These are phyloP conservation scores for Vanderwaltozyma verrucispora DNA, from an alignment of 805 yeast genomes.

Conservation along the genomic window DNA sequence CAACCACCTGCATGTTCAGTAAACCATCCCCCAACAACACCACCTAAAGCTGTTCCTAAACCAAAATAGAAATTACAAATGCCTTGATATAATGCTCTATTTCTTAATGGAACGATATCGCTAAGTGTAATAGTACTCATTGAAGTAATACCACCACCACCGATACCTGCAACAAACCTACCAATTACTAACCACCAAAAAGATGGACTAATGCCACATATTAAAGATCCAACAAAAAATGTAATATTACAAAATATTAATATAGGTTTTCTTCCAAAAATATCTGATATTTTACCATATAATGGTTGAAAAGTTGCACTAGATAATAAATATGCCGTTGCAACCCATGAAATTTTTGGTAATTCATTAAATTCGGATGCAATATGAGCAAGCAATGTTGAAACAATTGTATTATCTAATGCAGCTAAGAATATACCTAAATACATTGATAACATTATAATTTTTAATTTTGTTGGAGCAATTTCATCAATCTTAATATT, in stretches of 20 bases:
- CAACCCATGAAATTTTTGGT: conserved; percentile 61
- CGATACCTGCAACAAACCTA: conserved; percentile 70
- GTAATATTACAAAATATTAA: conserved; percentile 41
- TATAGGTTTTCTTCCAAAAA: conserved; percentile 53
- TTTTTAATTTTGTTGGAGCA: conserved; percentile 12
- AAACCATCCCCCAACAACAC: conserved; percentile 45
- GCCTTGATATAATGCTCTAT: conserved; percentile 78
- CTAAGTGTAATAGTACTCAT: conserved; percentile 59
- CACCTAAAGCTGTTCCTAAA: conserved; percentile 67
- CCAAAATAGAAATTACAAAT: conserved; percentile 68
- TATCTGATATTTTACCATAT: conserved; percentile 61
- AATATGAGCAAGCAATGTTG: conserved; percentile 53
- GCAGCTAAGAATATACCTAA: conserved; percentile 43
- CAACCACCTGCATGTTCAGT: conserved; percentile 36
- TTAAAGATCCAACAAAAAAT: conserved; percentile 48
- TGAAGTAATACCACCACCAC: conserved; percentile 66
- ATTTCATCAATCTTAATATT: background rate
- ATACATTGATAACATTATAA: conserved; percentile 35
- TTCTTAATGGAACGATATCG: conserved; percentile 67
- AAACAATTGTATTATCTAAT: conserved; percentile 56
- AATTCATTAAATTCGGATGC: conserved; percentile 60
- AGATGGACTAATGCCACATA: conserved; percentile 43
- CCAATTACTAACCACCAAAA: conserved; percentile 41
- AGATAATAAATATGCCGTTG: conserved; percentile 57
- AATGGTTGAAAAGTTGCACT: conserved; percentile 68